A percentile compares a stretch with the other conserved stretches of the same genome.
phyloP scores from a whole-genome alignment of 73 alveolate species.

The Durusdinium trenchii region DNA sequence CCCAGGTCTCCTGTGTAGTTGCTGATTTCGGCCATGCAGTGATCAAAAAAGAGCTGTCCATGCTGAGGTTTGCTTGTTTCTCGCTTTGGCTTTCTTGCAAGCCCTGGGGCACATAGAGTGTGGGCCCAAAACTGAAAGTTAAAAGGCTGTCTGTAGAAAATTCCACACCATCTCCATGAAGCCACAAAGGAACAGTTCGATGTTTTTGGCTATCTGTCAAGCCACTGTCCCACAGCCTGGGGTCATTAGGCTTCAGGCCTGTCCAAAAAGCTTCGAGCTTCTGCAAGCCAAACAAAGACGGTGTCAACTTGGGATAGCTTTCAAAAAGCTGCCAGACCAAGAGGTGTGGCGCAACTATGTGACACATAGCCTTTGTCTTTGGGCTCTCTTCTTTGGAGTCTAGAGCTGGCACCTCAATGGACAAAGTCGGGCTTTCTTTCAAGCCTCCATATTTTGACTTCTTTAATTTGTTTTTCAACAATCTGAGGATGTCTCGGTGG shows the following conservation, averaged over 20 bases:
- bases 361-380: neutral
- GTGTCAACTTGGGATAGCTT: neutral
- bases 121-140: neutral
- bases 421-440: constrained; percentile 7
- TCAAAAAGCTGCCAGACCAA: constrained; percentile 19
- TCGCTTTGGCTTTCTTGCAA: neutral
- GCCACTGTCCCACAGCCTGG: neutral
- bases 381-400: constrained; percentile 22
- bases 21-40: too few relatives aligned
- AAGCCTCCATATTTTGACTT: constrained; percentile 34
- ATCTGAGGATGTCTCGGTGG: constrained; percentile 17
- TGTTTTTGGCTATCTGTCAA: neutral
- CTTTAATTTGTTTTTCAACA: neutral
- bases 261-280: neutral
- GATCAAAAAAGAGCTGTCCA: too few relatives aligned
- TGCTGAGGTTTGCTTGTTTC: too few relatives aligned
- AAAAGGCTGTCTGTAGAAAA: constrained; percentile 1
- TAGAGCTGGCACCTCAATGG: constrained; percentile 24
- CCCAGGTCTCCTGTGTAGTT: too few relatives aligned
- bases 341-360: constrained; percentile 21
- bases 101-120: neutral
- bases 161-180: constrained; percentile 28
- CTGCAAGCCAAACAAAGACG: neutral
- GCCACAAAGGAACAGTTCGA: neutral
- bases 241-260: neutral